Conservation (phyloP, 805 yeast genomes). For the Metschnikowia lochheadii region DNA sequence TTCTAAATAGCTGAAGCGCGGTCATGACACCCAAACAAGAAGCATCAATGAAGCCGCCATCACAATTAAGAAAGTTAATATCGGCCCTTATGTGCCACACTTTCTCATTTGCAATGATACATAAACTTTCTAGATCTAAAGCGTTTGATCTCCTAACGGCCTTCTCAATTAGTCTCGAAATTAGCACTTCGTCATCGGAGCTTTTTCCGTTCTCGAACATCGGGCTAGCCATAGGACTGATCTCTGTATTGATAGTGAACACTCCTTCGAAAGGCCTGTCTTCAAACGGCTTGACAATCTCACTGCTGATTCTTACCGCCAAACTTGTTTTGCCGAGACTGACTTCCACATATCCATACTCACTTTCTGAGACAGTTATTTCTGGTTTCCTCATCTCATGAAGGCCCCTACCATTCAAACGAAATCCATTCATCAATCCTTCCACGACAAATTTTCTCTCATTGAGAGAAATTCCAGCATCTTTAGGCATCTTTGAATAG, state of each 20-base stretch:
- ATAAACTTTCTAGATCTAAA: slow-evolving; percentile 81
- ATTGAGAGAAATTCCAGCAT: slow-evolving; percentile 56
- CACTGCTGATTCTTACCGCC: slow-evolving; percentile 69
- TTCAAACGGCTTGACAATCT: slow-evolving; percentile 74
- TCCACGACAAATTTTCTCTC: slow-evolving; percentile 61
- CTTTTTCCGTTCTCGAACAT: slow-evolving; percentile 70
- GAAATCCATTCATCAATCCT: slow-evolving; percentile 55
- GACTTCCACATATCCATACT: slow-evolving; percentile 79
- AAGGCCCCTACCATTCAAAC: slow-evolving; percentile 67
- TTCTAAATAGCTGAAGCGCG: slow-evolving; percentile 74
- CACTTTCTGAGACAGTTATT: slow-evolving; percentile 59
- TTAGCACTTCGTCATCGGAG: slow-evolving; percentile 76
- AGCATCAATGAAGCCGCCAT: slow-evolving; percentile 90
- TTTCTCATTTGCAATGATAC: slow-evolving; percentile 85
- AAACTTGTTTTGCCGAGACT: slow-evolving; percentile 69
- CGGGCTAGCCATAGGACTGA: slow-evolving; percentile 86
- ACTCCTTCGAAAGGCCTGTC: slow-evolving; percentile 93
- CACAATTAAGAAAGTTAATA: slow-evolving; percentile 81
- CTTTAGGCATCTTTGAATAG: slow-evolving; percentile 50
- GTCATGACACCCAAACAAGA: slow-evolving; percentile 88
- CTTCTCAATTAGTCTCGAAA: slow-evolving; percentile 82
- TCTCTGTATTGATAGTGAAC: slow-evolving; percentile 78
- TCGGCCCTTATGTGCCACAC: slow-evolving; percentile 93
- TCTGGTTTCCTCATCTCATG: slow-evolving; percentile 59
- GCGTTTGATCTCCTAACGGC: slow-evolving; percentile 90